A percentile compares a stretch with the other conserved stretches of the same genome.
Evolutionary conservation across 192 early-diverging fungal species (phyloP).

Genomic region (Coemansia sp.): DNA sequence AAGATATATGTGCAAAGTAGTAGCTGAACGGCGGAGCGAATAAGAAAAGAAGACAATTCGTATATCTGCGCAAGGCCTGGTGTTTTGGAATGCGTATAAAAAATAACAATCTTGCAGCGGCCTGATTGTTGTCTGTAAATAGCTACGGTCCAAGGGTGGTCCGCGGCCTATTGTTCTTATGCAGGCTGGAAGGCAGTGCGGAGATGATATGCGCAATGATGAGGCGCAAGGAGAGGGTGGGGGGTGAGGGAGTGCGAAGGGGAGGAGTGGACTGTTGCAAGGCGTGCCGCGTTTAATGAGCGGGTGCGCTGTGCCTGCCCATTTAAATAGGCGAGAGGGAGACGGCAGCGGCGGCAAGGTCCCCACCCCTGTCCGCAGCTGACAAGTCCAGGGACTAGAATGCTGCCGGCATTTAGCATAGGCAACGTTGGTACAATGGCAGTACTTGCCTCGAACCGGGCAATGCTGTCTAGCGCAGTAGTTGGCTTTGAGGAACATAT

Average conservation of each 20-base stretch:
- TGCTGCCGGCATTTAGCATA: background rate
- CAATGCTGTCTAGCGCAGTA: background rate
- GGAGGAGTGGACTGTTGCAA: background rate
- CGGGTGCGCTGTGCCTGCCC: background rate
- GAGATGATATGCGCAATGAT: conserved; percentile 1
- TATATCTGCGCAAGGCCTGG: background rate
- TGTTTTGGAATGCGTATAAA: conserved; percentile 1
- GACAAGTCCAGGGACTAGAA: conserved; percentile 1
- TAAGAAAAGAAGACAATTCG: background rate
- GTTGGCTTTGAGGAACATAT: background rate
- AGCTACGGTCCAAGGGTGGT: conserved; percentile 4
- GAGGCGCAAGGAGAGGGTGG: background rate
- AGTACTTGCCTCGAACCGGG: background rate
- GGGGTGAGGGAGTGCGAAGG: no score
- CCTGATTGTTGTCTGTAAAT: conserved; percentile 6
- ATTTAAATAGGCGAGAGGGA: background rate
- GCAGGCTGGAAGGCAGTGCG: background rate
- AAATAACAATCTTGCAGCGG: background rate
- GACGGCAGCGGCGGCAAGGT: background rate
- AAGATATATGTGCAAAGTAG: background rate
- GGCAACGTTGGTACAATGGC: conserved; percentile 1
- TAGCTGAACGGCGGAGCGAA: background rate
- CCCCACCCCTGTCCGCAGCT: background rate
- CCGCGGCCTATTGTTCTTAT: background rate
- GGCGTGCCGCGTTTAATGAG: background rate